Base-by-base conservation (phyloP, 1,139 yeast species). In the Geotrichum histeridarum region DNA sequence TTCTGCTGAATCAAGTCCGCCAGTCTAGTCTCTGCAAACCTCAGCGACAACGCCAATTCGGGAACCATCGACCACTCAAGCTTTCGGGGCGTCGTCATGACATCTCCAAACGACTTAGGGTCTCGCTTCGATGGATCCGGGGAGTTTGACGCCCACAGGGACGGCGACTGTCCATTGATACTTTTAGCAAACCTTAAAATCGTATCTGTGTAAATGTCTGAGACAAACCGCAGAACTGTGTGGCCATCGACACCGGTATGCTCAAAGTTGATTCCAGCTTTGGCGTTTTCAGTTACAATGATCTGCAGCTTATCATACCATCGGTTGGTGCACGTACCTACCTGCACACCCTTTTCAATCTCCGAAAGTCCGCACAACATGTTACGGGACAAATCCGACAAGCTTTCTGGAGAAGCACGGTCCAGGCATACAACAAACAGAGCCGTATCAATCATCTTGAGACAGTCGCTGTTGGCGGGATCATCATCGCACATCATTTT, bases 221-320 rank as follows among this genome's bases (percentile, higher is more conserved):
- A 82, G 14, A 89, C 96, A 73, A 86, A 86, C 59, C 96, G 74
- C 63, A 90, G 74, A 7, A 90, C 96, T 0, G 97, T 90, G 68
- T 90, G 96, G 54, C 97, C 96, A 72, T 90, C 97, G 37, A 90
- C 95, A 64, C 96, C 96, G 0, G 96, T 90, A 67, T 90, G 96
- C 67, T 90, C 97, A 67, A 90, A 90, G 69, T 90, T 90, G 63
- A 90, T 84, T 42, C 97, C 97, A 1, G 95, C 96, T 69, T 87
- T 87, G 39, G 95, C 96, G 69, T 89, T 88, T 67, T 83, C 82
- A n/a, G 96, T 88, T 52, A 90, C 82, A 56, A 90, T 90, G 61
- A 90, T 78, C 70, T 90, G 97, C 60, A 90, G 73, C 72, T 90
- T 90, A 71, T 90, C 96, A 68, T 89, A 90, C 96, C 96, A 90